Evolutionary conservation across 352 stramenopile species (phyloP).

Genomic region (Pythium volutum): DNA sequence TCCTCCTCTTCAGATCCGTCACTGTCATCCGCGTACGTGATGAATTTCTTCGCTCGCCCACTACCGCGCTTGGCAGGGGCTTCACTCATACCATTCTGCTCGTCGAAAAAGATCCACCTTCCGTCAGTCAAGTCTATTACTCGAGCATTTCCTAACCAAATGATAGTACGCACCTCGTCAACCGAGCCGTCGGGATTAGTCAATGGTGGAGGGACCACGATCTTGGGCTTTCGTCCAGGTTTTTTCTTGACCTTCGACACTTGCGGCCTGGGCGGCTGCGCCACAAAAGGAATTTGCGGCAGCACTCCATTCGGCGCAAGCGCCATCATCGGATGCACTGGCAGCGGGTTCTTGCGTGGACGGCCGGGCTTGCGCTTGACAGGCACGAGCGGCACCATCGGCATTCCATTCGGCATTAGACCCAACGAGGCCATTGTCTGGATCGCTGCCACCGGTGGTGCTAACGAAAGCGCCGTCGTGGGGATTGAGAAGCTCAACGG

Average conservation of each 20-base stretch:
- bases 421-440: slow-evolving; percentile 12
- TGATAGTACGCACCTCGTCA: slow-evolving; percentile 5
- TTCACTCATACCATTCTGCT: not conserved
- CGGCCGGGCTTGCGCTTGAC: slow-evolving; percentile 20
- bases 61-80: slow-evolving; percentile 11
- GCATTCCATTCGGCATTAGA: slow-evolving; percentile 10
- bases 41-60: slow-evolving; percentile 50
- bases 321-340: slow-evolving; percentile 1
- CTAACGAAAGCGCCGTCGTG: not conserved
- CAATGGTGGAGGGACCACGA: not conserved
- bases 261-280: slow-evolving; percentile 1
- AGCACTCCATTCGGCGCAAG: not conserved
- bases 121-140: not conserved
- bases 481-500: slow-evolving; percentile 14
- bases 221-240: slow-evolving; percentile 14
- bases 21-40: slow-evolving; percentile 76
- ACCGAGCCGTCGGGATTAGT: not conserved
- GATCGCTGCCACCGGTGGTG: not conserved
- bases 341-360: slow-evolving; percentile 16
- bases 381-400: slow-evolving; percentile 4
- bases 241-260: slow-evolving; percentile 14
- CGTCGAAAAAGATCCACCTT: not conserved
- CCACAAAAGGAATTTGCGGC: not conserved
- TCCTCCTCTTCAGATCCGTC: slow-evolving; percentile 71
- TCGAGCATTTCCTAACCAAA: not conserved